A percentile compares a stretch with the other conserved stretches of the same genome.
Evolutionary conservation across 306 rosid genomes (phyloP).

Genomic region (Hylodesmum podocarpum): DNA sequence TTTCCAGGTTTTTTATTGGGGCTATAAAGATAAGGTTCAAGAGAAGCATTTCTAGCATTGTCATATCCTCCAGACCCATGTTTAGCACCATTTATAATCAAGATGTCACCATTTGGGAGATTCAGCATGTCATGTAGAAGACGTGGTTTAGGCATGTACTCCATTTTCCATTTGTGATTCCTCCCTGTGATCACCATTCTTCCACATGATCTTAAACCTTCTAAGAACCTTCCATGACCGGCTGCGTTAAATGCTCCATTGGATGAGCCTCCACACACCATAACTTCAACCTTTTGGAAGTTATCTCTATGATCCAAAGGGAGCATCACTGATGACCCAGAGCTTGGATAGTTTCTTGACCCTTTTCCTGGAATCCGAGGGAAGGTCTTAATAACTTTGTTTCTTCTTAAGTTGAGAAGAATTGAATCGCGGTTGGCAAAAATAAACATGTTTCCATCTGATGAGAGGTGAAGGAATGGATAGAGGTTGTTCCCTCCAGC

Average conservation of each 20-base stretch:
- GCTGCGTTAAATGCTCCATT: constrained; percentile 63
- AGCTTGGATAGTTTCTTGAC: constrained; percentile 73
- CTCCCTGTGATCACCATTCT: constrained; percentile 78
- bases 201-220: constrained; percentile 73
- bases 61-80: constrained; percentile 65
- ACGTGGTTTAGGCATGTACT: constrained; percentile 78
- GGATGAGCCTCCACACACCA: constrained; percentile 87
- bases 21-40: constrained; percentile 58
- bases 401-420: constrained; percentile 48
- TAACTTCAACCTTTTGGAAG: constrained; percentile 57
- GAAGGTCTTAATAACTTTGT: constrained; percentile 62
- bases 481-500: constrained; percentile 65
- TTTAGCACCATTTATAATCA: constrained; percentile 80
- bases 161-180: constrained; percentile 66
- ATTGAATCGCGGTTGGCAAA: constrained; percentile 76
- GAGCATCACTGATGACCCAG: constrained; percentile 78
- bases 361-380: constrained; percentile 73
- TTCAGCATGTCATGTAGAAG: constrained; percentile 69
- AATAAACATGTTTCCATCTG: constrained; percentile 75
- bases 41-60: constrained; percentile 68
- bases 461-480: constrained; percentile 76
- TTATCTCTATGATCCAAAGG: constrained; percentile 59
- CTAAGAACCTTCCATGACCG: constrained; percentile 30
- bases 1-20: constrained; percentile 42
- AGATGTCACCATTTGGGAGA: constrained; percentile 64